Evolutionary conservation across 176 grass and related monocot species (phyloP).

Genomic region (Hordeum marinum): DNA sequence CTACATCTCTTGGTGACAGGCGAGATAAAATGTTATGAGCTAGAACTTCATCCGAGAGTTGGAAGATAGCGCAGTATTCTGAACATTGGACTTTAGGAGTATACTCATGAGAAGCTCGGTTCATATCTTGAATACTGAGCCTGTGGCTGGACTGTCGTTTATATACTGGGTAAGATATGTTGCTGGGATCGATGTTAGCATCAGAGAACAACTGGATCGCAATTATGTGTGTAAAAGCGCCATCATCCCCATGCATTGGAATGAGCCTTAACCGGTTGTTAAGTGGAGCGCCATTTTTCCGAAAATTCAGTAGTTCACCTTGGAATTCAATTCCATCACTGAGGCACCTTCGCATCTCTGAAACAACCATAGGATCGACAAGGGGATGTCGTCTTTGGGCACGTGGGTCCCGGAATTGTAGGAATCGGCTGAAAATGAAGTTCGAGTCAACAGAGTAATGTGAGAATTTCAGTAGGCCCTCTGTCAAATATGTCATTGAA

Average conservation of each 20-base stretch:
- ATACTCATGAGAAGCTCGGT: slow-evolving; percentile 19
- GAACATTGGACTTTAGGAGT: slow-evolving; percentile 20
- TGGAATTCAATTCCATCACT: slow-evolving; percentile 77
- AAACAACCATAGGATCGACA: slow-evolving; percentile 83
- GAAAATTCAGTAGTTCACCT: slow-evolving; percentile 88
- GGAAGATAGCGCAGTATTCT: slow-evolving; percentile 65
- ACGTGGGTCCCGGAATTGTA: slow-evolving; percentile 85
- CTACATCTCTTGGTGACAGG: slow-evolving; percentile 73
- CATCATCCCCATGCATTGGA: slow-evolving; percentile 77
- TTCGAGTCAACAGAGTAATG: slow-evolving; percentile 38
- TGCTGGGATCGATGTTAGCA: slow-evolving; percentile 61
- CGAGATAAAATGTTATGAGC: slow-evolving; percentile 87
- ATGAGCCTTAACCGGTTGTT: slow-evolving; percentile 73
- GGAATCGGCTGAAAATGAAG: slow-evolving; percentile 81
- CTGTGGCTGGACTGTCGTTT: slow-evolving; percentile 41
- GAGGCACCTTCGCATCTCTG: slow-evolving; percentile 71
- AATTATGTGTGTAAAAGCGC: slow-evolving; percentile 70
- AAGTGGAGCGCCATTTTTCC: slow-evolving; percentile 80
- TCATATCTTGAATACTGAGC: slow-evolving; percentile 30
- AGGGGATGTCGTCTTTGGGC: slow-evolving; percentile 78
- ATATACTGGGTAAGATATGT: slow-evolving; percentile 77
- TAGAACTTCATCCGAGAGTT: slow-evolving; percentile 95
- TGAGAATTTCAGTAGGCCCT: slow-evolving; percentile 39
- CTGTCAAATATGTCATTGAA: slow-evolving; percentile 23
- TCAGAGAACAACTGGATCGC: slow-evolving; percentile 84